Percentiles rank a stretch among this genome's conserved stretches.
Evolutionary conservation across 768 basidiomycete genomes (phyloP).

Genomic region (Dioszegia hungarica): DNA sequence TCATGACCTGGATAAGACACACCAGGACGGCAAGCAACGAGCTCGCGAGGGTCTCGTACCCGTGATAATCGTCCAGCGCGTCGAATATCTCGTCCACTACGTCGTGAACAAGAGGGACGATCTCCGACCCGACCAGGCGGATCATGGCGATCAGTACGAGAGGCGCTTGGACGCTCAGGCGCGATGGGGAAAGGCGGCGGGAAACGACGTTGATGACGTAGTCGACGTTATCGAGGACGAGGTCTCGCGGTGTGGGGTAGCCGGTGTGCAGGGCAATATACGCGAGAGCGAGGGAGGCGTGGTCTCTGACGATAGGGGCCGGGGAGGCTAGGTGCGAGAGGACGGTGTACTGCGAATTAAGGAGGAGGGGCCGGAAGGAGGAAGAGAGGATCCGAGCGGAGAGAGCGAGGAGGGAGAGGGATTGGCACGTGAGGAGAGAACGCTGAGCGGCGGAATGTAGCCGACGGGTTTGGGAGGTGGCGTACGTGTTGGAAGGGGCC

Average conservation of each 20-base stretch:
- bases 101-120: slow-evolving; percentile 84
- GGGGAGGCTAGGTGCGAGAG: slow-evolving; percentile 80
- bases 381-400: slow-evolving; percentile 66
- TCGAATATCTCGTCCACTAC: slow-evolving; percentile 98
- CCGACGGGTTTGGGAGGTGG: slow-evolving; percentile 30
- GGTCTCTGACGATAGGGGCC: slow-evolving; percentile 61
- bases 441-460: slow-evolving; percentile 53
- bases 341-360: slow-evolving; percentile 76
- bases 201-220: slow-evolving; percentile 90
- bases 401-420: slow-evolving; percentile 70
- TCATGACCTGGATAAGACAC: slow-evolving; percentile 76
- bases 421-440: slow-evolving; percentile 64
- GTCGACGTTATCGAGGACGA: slow-evolving; percentile 91
- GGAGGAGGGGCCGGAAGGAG: slow-evolving; percentile 66
- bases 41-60: slow-evolving; percentile 78
- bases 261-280: slow-evolving; percentile 69
- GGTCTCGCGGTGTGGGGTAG: slow-evolving; percentile 81
- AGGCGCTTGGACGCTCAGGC: slow-evolving; percentile 82
- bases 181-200: slow-evolving; percentile 66
- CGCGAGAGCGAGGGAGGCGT: slow-evolving; percentile 69
- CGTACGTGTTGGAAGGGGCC: slow-evolving; percentile 35
- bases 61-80: slow-evolving; percentile 90
- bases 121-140: slow-evolving; percentile 75
- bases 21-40: slow-evolving; percentile 79
- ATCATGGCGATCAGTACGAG: slow-evolving; percentile 81